phyloP scores from a whole-genome alignment of 1,284 basidiomycete genomes.

The Jaminaea rosea region DNA sequence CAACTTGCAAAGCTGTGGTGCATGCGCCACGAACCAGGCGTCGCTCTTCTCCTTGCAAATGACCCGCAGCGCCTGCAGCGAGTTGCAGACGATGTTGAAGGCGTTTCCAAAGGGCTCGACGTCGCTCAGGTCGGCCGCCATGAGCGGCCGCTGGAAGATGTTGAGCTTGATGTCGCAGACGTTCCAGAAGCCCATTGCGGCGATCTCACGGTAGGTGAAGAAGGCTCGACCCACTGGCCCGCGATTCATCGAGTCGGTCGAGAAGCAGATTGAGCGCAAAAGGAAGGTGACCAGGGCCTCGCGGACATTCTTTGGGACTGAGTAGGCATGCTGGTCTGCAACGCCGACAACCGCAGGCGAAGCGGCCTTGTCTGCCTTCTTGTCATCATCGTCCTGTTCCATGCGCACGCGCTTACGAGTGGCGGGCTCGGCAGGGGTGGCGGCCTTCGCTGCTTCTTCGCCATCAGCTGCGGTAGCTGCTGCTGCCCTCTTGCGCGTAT shows the following conservation, averaged over 20 bases:
- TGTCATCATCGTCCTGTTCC: constrained; percentile 50
- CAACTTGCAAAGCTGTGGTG: constrained; percentile 72
- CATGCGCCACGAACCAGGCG: constrained; percentile 70
- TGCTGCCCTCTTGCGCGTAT: neutral
- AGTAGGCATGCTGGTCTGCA: constrained; percentile 26
- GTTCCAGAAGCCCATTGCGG: neutral
- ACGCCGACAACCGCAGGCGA: constrained; percentile 4
- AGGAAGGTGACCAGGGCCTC: constrained; percentile 77
- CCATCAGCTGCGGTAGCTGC: constrained; percentile 1
- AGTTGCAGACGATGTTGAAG: constrained; percentile 65
- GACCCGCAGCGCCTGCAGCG: constrained; percentile 81
- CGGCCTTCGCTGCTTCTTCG: constrained; percentile 24
- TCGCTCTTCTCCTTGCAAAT: constrained; percentile 75
- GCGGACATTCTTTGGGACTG: constrained; percentile 35
- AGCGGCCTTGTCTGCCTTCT: constrained; percentile 25
- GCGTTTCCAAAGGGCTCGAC: constrained; percentile 33
- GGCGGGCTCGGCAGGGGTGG: no score
- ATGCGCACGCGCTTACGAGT: constrained; percentile 50
- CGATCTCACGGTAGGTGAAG: constrained; percentile 49
- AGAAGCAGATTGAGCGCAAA: constrained; percentile 70
- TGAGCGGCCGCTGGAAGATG: constrained; percentile 49
- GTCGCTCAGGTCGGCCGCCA: constrained; percentile 58
- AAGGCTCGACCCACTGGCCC: constrained; percentile 69
- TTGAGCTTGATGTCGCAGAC: constrained; percentile 60
- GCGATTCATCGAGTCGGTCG: constrained; percentile 60